A percentile compares a stretch with the other conserved stretches of the same genome.
Evolutionary conservation across 1,139 yeast genomes (phyloP).

Genomic region (Diutina catenulata): DNA sequence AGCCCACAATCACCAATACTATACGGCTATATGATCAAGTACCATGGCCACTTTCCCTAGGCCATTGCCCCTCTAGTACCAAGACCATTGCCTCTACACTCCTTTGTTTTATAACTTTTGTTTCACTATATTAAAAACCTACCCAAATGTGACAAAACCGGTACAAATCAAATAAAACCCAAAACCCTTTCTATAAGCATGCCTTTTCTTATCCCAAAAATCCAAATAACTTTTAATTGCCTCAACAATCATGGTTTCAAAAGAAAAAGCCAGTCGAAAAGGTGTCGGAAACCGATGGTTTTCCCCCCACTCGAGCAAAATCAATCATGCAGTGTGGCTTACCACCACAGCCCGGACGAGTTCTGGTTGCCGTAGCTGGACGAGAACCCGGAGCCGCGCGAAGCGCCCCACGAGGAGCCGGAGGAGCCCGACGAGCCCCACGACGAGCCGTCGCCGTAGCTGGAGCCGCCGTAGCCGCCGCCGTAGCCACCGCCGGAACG

Average conservation of each 20-base stretch:
- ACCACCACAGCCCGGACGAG: conserved; percentile 31
- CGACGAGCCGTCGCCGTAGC: conserved; percentile 3
- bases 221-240: conserved; percentile 4
- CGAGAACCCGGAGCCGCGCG: conserved; percentile 15
- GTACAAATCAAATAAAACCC: conserved; percentile 4
- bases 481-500: conserved; percentile 10
- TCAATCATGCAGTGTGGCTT: conserved; percentile 9
- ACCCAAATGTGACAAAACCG: conserved; percentile 4
- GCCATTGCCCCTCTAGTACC: too few relatives aligned
- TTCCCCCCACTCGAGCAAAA: too few relatives aligned
- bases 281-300: conserved; percentile 2
- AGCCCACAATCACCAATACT: too few relatives aligned
- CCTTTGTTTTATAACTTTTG: too few relatives aligned
- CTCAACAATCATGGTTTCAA: conserved; percentile 4
- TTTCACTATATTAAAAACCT: conserved; percentile 3
- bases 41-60: too few relatives aligned
- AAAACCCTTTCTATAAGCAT: too few relatives aligned
- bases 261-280: conserved; percentile 1
- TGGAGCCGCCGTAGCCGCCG: conserved; percentile 5
- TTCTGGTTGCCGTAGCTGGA: conserved; percentile 25
- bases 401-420: conserved; percentile 19
- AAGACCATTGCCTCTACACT: too few relatives aligned
- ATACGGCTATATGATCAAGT: too few relatives aligned
- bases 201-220: conserved; percentile 3
- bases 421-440: conserved; percentile 10